Conservation (phyloP, 768 basidiomycete genomes). For the Peribolospora baueri region DNA sequence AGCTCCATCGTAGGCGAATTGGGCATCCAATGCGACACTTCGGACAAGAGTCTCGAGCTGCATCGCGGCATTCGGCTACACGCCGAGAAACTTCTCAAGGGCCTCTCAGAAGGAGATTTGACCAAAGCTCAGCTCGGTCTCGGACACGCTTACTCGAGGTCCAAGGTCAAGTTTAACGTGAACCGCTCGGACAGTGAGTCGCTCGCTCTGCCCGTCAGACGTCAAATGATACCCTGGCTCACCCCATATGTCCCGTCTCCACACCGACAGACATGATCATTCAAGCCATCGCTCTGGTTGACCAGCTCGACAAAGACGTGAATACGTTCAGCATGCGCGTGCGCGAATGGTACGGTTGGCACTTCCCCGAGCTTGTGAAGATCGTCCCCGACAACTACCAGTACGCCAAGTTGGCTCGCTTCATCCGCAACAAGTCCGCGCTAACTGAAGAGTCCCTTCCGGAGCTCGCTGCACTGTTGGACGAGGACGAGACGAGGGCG, state of each 20-base stretch:
- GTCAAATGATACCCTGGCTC: conserved; percentile 11
- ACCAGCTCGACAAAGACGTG: conserved; percentile 97
- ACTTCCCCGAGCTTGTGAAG: conserved; percentile 86
- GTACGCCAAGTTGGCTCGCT: conserved; percentile 61
- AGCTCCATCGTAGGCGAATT: conserved; percentile 50
- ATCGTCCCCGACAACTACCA: conserved; percentile 84
- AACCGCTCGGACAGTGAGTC: conserved; percentile 30
- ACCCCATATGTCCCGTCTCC: neutral
- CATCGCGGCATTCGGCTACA: conserved; percentile 80
- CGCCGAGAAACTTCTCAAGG: conserved; percentile 67
- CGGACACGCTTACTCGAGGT: conserved; percentile 89
- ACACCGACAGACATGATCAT: conserved; percentile 95
- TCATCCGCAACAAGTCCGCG: conserved; percentile 71
- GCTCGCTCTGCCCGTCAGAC: conserved; percentile 15
- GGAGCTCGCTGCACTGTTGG: conserved; percentile 52
- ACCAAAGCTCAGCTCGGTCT: conserved; percentile 83
- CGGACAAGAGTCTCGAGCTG: conserved; percentile 56
- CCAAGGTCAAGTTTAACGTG: conserved; percentile 94
- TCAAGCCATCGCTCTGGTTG: conserved; percentile 88
- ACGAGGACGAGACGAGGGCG: conserved; percentile 59
- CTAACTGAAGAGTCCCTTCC: conserved; percentile 55
- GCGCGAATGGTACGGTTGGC: conserved; percentile 97
- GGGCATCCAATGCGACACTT: conserved; percentile 50
- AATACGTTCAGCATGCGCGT: conserved; percentile 97
- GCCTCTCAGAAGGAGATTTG: conserved; percentile 66